These are phyloP conservation scores for Nakataea oryzae DNA, from an alignment of 2,329 filamentous ascomycete species.

Conservation along the genomic window DNA sequence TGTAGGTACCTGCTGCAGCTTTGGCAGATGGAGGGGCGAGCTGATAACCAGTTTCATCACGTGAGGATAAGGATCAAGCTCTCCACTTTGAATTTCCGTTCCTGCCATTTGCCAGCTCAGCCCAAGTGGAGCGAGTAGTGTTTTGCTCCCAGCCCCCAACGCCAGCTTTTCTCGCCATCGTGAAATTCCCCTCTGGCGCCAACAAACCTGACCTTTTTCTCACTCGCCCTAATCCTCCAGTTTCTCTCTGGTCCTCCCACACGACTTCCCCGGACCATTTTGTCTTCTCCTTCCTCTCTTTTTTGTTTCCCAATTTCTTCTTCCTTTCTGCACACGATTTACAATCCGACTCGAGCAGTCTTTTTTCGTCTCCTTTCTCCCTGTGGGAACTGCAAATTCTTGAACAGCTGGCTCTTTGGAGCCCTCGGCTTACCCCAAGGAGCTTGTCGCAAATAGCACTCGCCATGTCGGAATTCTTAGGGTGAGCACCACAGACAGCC, in stretches of 20 bases:
- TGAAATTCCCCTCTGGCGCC: not conserved
- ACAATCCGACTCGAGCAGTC: not conserved
- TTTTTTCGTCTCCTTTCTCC: not conserved
- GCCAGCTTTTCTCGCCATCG: not conserved
- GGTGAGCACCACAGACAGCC: conserved; percentile 6
- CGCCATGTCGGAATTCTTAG: conserved; percentile 11
- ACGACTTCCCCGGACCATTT: not conserved
- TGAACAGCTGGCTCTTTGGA: not conserved
- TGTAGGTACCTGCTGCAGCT: too few relatives aligned
- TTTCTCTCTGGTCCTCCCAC: not conserved
- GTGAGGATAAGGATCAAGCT: not conserved
- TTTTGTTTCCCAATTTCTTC: not conserved
- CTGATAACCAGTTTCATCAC: not conserved
- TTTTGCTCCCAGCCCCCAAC: not conserved
- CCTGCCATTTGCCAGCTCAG: not conserved
- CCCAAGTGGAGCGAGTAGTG: not conserved
- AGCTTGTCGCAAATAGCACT: not conserved
- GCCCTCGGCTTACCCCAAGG: not conserved
- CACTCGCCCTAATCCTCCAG: not conserved
- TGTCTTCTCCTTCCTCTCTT: not conserved
- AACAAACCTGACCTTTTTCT: not conserved
- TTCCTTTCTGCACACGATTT: not conserved
- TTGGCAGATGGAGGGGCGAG: not conserved
- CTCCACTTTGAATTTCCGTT: not conserved
- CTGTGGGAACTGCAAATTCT: not conserved